Evolutionary conservation across 2,329 filamentous ascomycete genomes (phyloP).

Genomic region (Cylindrodendrum hubeiense): DNA sequence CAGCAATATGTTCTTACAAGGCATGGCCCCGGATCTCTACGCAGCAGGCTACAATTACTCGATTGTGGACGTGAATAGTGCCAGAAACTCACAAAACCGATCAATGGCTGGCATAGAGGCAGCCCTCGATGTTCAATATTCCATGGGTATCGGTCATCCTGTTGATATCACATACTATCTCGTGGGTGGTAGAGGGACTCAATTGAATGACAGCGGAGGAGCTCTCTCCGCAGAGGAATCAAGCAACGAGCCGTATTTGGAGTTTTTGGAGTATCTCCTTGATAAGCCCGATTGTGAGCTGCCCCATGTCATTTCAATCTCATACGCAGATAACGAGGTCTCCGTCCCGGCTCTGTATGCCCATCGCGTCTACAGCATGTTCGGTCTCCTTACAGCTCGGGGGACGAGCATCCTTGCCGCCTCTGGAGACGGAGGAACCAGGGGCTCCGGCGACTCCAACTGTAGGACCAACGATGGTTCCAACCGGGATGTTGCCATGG

Average conservation of each 20-base stretch:
- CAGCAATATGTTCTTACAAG: slow-evolving; percentile 52
- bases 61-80: slow-evolving; percentile 57
- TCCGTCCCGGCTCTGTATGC: slow-evolving; percentile 66
- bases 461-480: slow-evolving; percentile 71
- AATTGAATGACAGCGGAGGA: slow-evolving; percentile 54
- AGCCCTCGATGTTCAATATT: slow-evolving; percentile 62
- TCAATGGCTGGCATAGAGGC: slow-evolving; percentile 58
- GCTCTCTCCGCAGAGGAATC: slow-evolving; percentile 44
- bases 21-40: slow-evolving; percentile 52
- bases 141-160: slow-evolving; percentile 59
- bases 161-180: slow-evolving; percentile 59
- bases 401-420: slow-evolving; percentile 64
- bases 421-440: slow-evolving; percentile 64
- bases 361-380: slow-evolving; percentile 62
- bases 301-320: slow-evolving; percentile 69
- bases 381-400: slow-evolving; percentile 65
- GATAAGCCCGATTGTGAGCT: slow-evolving; percentile 56
- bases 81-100: slow-evolving; percentile 55
- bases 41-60: slow-evolving; percentile 53
- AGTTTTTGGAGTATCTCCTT: slow-evolving; percentile 65
- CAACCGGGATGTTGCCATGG: slow-evolving; percentile 66
- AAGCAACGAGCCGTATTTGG: slow-evolving; percentile 69
- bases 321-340: slow-evolving; percentile 70
- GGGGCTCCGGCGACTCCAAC: slow-evolving; percentile 58
- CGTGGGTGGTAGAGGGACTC: slow-evolving; percentile 57